Evolutionary conservation across 306 rosid genomes (phyloP), one percentile per base, ranked within the genome.

Genomic region (Echinosophora koreensis): DNA sequence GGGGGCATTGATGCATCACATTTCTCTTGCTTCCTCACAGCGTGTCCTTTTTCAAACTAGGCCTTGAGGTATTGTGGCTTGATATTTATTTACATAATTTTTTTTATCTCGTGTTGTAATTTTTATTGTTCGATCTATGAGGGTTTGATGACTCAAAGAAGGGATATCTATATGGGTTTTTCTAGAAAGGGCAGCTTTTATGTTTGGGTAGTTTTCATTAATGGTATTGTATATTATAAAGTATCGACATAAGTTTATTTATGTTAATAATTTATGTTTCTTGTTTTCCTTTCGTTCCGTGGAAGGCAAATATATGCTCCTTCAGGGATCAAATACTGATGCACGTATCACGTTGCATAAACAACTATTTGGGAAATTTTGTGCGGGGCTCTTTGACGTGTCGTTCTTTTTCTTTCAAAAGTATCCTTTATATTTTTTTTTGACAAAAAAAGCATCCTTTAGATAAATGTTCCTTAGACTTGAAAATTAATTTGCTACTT

Each of bases 101-200:
- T 72, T n/a, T 86, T 78, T 68, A 49, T 49, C 61, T 73, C 70
- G 71, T 86, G 84, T 80, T 82, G 89, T 87, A 83, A 74, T 73
- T 78, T 88, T 82, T 80, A 66, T 80, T 74, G 63, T 57, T 71
- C 71, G 77, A 73, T 72, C 62, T 58, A 59, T 8, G 73, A 51
- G 76, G 68, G 76, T 80, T 77, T 74, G 37, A 69, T 65, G 84
- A 69, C n/a, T 68, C 50, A 35, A 28, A 65, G 73, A 64, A 74
- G 74, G 71, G 52, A 42, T 44, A 41, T 56, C 64, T 63, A 55
- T 57, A 13, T 70, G 69, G 65, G 85, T 73, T 71, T 64, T 80
- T 80, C 82, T 76, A 76, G 86, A 55, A 60, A 69, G 77, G 73
- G 75, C 72, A 37, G 75, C 58, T 76, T 84, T 75, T 58, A 62